phyloP scores from a whole-genome alignment of 257 asterid species.

The Dorcoceras hygrometricum region DNA sequence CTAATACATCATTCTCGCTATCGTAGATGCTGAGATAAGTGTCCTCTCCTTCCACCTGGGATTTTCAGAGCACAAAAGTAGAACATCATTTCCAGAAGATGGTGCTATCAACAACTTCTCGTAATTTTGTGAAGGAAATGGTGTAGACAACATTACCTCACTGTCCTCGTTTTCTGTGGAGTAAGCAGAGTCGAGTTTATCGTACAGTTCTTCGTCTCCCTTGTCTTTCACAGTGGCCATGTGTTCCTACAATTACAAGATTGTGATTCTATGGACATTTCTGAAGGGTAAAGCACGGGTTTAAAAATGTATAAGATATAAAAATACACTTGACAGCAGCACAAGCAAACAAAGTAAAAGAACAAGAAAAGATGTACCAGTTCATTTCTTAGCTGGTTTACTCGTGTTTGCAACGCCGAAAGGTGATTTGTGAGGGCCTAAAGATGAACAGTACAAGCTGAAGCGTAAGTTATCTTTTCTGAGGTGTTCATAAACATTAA shows the following conservation, averaged over 20 bases:
- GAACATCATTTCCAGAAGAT: neutral
- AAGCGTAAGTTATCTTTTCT: conserved; percentile 7
- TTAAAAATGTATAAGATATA: neutral
- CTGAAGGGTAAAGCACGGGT: neutral
- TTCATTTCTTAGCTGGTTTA: conserved; percentile 57
- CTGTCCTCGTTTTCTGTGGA: conserved; percentile 70
- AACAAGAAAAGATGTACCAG: conserved; percentile 46
- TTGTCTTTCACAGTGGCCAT: conserved; percentile 57
- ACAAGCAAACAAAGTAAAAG: conserved; percentile 9
- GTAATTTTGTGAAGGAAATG: neutral
- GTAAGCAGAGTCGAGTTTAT: conserved; percentile 63
- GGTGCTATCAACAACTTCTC: neutral
- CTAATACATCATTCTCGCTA: conserved; percentile 29
- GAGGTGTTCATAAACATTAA: neutral
- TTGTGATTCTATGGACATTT: conserved; percentile 2
- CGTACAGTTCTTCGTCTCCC: conserved; percentile 65
- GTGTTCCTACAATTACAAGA: conserved; percentile 50
- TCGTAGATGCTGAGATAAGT: conserved; percentile 35
- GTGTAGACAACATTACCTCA: conserved; percentile 50
- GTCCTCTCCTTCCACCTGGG: conserved; percentile 57
- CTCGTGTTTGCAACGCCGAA: conserved; percentile 54
- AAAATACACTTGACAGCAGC: neutral
- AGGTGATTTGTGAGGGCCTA: conserved; percentile 80
- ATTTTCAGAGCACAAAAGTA: neutral
- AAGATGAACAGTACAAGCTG: conserved; percentile 11